A percentile compares a stretch with the other conserved stretches of the same genome.
Conservation (phyloP, 1,139 yeast species). For the Blastobotrys arbuscula region DNA sequence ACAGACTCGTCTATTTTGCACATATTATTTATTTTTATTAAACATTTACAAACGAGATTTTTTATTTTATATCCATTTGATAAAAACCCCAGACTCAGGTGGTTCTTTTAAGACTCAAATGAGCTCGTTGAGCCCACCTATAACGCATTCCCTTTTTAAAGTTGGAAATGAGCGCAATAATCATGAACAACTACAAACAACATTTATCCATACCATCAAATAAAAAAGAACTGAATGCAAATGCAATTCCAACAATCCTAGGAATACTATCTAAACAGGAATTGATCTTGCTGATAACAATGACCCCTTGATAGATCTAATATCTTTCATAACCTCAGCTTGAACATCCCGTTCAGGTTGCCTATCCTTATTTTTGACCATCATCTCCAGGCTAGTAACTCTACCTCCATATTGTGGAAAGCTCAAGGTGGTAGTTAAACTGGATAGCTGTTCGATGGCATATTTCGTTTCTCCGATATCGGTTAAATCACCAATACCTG, state of each 20-base stretch:
- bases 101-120: too few species aligned
- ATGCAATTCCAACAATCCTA: not conserved
- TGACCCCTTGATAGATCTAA: constrained; percentile 32
- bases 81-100: too few species aligned
- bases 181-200: too few species aligned
- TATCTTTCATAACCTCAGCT: constrained; percentile 31
- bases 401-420: constrained; percentile 9
- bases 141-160: too few species aligned
- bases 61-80: too few species aligned
- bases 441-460: constrained; percentile 6
- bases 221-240: too few species aligned
- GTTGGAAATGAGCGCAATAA: too few species aligned
- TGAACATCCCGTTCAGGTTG: constrained; percentile 14
- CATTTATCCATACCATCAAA: too few species aligned
- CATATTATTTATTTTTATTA: too few species aligned
- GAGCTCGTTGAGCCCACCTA: too few species aligned
- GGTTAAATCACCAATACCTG: not conserved
- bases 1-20: too few species aligned
- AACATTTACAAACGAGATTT: too few species aligned
- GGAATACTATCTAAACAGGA: not conserved
- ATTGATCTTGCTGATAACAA: constrained; percentile 18
- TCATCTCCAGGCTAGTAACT: constrained; percentile 2
- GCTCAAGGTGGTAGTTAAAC: constrained; percentile 6
- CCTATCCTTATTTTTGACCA: constrained; percentile 6
- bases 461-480: not conserved